Conservation (phyloP, 2,329 filamentous ascomycete genomes). For the Tolypocladium tropicale region DNA sequence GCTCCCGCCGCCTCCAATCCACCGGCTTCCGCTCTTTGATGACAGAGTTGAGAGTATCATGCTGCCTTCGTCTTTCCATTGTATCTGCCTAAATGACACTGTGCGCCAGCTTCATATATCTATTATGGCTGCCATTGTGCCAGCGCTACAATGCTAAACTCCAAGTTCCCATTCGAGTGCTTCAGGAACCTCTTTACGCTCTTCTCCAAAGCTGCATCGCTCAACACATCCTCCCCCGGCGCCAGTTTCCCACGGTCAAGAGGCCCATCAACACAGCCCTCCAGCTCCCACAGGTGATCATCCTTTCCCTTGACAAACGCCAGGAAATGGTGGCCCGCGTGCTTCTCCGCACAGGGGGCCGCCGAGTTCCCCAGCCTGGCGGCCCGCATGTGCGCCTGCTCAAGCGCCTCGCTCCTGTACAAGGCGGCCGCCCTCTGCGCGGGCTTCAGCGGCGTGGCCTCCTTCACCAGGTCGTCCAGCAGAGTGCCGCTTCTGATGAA, state of each 20-base stretch:
- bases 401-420: constrained; percentile 59
- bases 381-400: constrained; percentile 62
- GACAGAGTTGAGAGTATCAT: no score
- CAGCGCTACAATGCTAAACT: constrained; percentile 29
- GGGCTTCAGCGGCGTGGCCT: constrained; percentile 52
- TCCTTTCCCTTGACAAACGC: constrained; percentile 64
- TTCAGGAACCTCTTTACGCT: constrained; percentile 37
- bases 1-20: no score
- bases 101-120: background rate
- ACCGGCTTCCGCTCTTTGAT: no score
- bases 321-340: constrained; percentile 66
- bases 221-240: constrained; percentile 51
- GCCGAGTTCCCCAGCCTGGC: constrained; percentile 57
- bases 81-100: background rate
- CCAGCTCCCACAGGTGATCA: constrained; percentile 65
- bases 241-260: constrained; percentile 50
- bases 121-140: constrained; percentile 9
- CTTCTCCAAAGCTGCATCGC: constrained; percentile 56
- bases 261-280: constrained; percentile 64
- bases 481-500: constrained; percentile 43
- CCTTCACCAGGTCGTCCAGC: constrained; percentile 47
- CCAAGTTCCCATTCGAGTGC: constrained; percentile 20
- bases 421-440: constrained; percentile 54
- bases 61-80: background rate
- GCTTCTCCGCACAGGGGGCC: constrained; percentile 50